Percentiles rank a stretch among this genome's conserved stretches.
Conservation (phyloP, 1,139 yeast genomes). For the Debaryomycetaceae sp. region DNA sequence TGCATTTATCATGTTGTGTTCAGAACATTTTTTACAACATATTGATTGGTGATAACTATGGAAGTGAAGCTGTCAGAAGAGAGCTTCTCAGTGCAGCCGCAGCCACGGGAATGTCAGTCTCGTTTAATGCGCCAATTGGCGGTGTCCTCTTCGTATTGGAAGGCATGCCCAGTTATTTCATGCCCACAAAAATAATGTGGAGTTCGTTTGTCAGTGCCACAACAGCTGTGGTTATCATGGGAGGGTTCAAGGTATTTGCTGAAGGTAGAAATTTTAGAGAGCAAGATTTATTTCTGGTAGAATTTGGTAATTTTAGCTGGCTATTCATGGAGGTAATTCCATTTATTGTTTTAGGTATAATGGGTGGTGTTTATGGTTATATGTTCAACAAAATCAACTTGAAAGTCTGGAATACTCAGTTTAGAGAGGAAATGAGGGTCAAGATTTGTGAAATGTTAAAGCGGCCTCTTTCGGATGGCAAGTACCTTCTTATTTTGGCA, state of each 20-base stretch:
- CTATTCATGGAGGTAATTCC: conserved; percentile 66
- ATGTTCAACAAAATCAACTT: conserved; percentile 50
- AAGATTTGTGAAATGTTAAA: conserved; percentile 16
- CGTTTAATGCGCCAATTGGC: conserved; percentile 93
- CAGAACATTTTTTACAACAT: conserved; percentile 29
- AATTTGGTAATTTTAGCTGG: conserved; percentile 70
- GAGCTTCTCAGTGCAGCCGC: conserved; percentile 80
- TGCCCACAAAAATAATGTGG: conserved; percentile 72
- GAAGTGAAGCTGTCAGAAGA: conserved; percentile 54
- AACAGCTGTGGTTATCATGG: conserved; percentile 61
- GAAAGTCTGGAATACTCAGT: conserved; percentile 16
- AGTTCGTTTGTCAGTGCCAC: conserved; percentile 77
- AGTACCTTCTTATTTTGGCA: conserved; percentile 45
- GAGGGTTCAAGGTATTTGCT: conserved; percentile 58
- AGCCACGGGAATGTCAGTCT: conserved; percentile 91
- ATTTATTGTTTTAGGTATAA: conserved; percentile 59
- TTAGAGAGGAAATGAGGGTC: conserved; percentile 18
- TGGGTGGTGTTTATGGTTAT: conserved; percentile 70
- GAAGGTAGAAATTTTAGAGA: conserved; percentile 50
- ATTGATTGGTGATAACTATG: conserved; percentile 34
- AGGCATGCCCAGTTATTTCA: conserved; percentile 60
- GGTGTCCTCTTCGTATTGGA: conserved; percentile 89
- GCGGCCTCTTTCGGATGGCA: conserved; percentile 16
- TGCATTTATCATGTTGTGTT: conserved; percentile 76
- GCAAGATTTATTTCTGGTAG: conserved; percentile 60